Evolutionary conservation across 2,329 filamentous ascomycete genomes (phyloP).

Genomic region (Sclerotinia sclerotiorum): DNA sequence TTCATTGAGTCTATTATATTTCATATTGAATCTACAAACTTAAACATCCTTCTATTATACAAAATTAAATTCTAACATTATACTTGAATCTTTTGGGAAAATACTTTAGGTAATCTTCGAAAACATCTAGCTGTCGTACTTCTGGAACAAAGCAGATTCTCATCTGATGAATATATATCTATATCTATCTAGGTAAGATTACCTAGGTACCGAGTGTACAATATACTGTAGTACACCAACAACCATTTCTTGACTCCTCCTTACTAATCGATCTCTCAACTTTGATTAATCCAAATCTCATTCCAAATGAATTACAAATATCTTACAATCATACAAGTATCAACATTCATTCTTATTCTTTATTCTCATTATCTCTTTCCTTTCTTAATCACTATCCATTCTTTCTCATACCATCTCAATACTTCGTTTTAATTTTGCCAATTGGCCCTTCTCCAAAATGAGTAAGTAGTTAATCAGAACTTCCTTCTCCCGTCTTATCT

Average conservation of each 20-base stretch:
- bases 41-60: too few species aligned
- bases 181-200: too few species aligned
- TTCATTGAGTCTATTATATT: too few species aligned
- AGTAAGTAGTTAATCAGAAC: background rate
- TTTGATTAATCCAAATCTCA: background rate
- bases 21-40: too few species aligned
- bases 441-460: background rate
- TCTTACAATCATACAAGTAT: background rate
- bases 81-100: too few species aligned
- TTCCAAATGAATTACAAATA: background rate
- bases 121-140: too few species aligned
- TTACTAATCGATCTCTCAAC: background rate
- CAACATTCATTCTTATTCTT: constrained; percentile 2
- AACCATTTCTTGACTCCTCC: background rate
- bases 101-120: too few species aligned
- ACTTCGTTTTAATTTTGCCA: background rate
- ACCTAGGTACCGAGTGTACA: too few species aligned
- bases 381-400: background rate
- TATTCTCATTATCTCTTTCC: constrained; percentile 8
- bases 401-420: background rate
- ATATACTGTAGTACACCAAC: too few species aligned
- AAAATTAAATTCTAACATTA: too few species aligned
- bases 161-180: too few species aligned
- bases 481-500: background rate
- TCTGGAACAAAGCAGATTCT: too few species aligned